Conservation (phyloP, 1,284 basidiomycete genomes). For the Caloboletus firmus region DNA sequence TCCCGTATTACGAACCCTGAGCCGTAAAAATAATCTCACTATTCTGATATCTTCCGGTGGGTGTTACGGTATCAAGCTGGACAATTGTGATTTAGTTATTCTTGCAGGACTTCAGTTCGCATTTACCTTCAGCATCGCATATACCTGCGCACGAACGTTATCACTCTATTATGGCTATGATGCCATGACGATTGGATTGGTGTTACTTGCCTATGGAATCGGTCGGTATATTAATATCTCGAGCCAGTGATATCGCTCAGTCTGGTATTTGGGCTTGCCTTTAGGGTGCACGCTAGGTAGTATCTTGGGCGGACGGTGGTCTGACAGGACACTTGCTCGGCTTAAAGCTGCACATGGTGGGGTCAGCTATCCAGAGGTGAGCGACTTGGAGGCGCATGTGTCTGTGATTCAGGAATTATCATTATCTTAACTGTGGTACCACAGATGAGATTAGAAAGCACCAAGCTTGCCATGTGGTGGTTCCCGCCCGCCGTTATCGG, state of each 20-base stretch:
- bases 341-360: slow-evolving; percentile 67
- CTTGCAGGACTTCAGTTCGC: slow-evolving; percentile 63
- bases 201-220: slow-evolving; percentile 72
- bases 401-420: too few species aligned
- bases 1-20: slow-evolving; percentile 17
- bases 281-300: slow-evolving; percentile 68
- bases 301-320: slow-evolving; percentile 75
- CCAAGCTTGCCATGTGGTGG: slow-evolving; percentile 52
- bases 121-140: slow-evolving; percentile 66
- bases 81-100: slow-evolving; percentile 60
- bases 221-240: slow-evolving; percentile 40
- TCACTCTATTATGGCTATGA: slow-evolving; percentile 65
- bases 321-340: slow-evolving; percentile 61
- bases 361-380: slow-evolving; percentile 64
- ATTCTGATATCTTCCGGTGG: slow-evolving; percentile 26
- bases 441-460: slow-evolving; percentile 75
- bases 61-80: not conserved
- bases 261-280: not conserved
- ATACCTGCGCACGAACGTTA: slow-evolving; percentile 74
- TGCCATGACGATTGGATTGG: slow-evolving; percentile 74
- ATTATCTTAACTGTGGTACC: not conserved
- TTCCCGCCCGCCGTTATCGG: slow-evolving; percentile 62
- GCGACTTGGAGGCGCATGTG: slow-evolving; percentile 5
- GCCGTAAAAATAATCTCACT: slow-evolving; percentile 19
- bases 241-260: not conserved